Conservation (phyloP, 345 rosid species). For the Boechera divaricarpa region DNA sequence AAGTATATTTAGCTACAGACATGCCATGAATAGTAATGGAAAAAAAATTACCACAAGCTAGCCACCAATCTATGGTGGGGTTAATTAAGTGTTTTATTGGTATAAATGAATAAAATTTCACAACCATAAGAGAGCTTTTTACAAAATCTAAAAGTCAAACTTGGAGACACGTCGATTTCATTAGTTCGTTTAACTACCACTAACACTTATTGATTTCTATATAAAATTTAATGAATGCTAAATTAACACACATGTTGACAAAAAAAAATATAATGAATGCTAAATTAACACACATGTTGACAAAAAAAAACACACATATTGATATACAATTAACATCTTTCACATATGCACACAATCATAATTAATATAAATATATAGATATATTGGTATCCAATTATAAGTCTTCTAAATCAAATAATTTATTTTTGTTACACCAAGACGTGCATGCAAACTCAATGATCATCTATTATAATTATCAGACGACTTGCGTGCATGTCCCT, state of each 20-base stretch:
- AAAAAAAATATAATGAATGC: too few species aligned
- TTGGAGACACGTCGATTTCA: not conserved
- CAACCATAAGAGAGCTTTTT: too few species aligned
- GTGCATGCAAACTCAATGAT: conserved; percentile 23
- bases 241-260: too few species aligned
- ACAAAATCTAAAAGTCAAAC: not conserved
- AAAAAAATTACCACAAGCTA: too few species aligned
- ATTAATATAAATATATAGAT: not conserved
- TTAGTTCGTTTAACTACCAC: not conserved
- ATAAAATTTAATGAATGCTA: too few species aligned
- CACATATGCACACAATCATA: not conserved
- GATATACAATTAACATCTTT: too few species aligned
- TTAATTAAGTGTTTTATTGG: too few species aligned
- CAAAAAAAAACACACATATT: not conserved
- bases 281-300: not conserved
- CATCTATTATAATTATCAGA: conserved; percentile 21
- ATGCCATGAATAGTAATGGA: too few species aligned
- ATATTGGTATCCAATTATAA: not conserved
- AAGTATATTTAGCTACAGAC: too few species aligned
- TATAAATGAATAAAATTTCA: too few species aligned
- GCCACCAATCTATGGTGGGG: too few species aligned
- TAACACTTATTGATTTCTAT: too few species aligned
- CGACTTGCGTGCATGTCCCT: conserved; percentile 42
- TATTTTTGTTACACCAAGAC: conserved; percentile 27
- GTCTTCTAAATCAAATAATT: not conserved